phyloP scores from a whole-genome alignment of 331 rosid species.

The Malus hybrid region DNA sequence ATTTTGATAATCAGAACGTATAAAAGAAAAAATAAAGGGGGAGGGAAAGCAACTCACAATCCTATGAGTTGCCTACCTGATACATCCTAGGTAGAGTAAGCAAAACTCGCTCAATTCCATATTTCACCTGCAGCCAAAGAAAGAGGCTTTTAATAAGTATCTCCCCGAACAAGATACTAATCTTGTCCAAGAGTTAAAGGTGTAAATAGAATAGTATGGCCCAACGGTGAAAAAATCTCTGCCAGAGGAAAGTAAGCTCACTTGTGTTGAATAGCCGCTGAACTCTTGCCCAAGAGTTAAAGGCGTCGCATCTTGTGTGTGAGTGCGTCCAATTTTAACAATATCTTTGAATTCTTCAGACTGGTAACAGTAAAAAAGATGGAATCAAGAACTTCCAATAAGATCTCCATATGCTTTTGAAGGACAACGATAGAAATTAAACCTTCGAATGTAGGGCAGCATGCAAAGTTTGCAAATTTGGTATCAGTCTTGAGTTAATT shows the following conservation, averaged over 20 bases:
- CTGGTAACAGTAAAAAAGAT: constrained; percentile 29
- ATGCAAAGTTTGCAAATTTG: constrained; percentile 70
- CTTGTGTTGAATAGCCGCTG: constrained; percentile 95
- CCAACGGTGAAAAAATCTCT: neutral
- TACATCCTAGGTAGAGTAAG: constrained; percentile 75
- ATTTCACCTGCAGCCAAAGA: constrained; percentile 64
- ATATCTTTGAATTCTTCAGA: constrained; percentile 91
- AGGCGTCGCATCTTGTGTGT: constrained; percentile 98
- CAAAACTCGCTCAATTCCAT: constrained; percentile 75
- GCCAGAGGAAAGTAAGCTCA: constrained; percentile 27
- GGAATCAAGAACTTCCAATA: neutral
- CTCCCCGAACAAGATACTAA: neutral
- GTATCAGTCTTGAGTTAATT: constrained; percentile 73
- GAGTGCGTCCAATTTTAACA: constrained; percentile 96
- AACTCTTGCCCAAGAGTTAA: constrained; percentile 98
- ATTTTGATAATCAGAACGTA: constrained; percentile 22
- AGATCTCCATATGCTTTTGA: neutral
- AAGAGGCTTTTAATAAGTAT: constrained; percentile 7
- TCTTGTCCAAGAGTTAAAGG: neutral
- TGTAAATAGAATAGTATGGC: constrained; percentile 1
- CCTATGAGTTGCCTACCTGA: constrained; percentile 50
- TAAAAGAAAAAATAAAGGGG: constrained; percentile 13
- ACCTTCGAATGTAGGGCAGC: constrained; percentile 72
- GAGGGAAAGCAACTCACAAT: neutral
- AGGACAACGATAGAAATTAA: constrained; percentile 19